phyloP scores from a whole-genome alignment of 495 filamentous ascomycete species.

The Penicillium canescens region DNA sequence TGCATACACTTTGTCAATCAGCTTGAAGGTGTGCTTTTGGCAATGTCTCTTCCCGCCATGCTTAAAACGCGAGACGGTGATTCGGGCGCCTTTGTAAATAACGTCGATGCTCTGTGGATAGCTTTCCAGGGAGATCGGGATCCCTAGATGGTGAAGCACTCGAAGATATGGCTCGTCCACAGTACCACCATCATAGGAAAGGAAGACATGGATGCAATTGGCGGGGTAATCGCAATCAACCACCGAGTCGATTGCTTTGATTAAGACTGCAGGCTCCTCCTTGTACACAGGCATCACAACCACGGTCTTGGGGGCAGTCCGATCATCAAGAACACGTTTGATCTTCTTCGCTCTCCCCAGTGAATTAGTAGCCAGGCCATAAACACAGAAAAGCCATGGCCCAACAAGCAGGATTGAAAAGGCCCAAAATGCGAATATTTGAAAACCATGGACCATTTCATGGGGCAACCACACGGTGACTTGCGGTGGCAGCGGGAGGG shows the following conservation, averaged over 20 bases:
- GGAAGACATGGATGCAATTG: conserved; percentile 91
- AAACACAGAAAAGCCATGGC: conserved; percentile 93
- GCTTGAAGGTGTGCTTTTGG: conserved; percentile 90
- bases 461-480: conserved; percentile 70
- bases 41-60: conserved; percentile 94
- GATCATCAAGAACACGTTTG: conserved; percentile 81
- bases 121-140: conserved; percentile 70
- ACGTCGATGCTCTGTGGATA: conserved; percentile 94
- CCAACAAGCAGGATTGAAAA: conserved; percentile 82
- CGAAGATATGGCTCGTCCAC: conserved; percentile 88
- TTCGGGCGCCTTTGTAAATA: conserved; percentile 73
- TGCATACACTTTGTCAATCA: conserved; percentile 91
- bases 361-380: conserved; percentile 81
- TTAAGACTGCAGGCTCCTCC: conserved; percentile 80
- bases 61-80: conserved; percentile 90
- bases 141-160: conserved; percentile 84
- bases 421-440: conserved; percentile 97
- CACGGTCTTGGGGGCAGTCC: conserved; percentile 88
- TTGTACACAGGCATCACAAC: conserved; percentile 98
- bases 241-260: conserved; percentile 88
- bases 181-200: conserved; percentile 90
- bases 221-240: conserved; percentile 95
- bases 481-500: conserved; percentile 76
- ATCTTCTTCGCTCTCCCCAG: conserved; percentile 79
- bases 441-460: conserved; percentile 66